These are phyloP conservation scores for Gloeopeniophorella convolvens DNA, from an alignment of 768 basidiomycete species.

Conservation along the genomic window DNA sequence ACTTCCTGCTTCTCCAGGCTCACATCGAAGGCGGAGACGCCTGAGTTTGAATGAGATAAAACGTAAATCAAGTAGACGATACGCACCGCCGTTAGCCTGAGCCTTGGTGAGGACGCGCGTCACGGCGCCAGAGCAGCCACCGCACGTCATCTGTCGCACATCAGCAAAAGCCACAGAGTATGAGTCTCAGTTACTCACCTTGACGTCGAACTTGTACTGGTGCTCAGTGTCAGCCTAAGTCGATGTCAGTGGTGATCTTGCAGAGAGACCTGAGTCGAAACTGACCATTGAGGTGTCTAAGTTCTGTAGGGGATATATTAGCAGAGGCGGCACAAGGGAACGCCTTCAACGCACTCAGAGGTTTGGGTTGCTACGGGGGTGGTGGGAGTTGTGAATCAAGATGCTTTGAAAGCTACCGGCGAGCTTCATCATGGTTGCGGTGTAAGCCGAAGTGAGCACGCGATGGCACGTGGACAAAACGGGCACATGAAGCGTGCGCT, in stretches of 20 bases:
- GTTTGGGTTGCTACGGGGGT: neutral
- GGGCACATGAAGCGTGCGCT: too few relatives aligned
- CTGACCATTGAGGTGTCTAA: constrained; percentile 7
- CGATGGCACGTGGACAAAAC: neutral
- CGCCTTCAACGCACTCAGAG: neutral
- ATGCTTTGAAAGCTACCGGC: neutral
- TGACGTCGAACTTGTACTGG: constrained; percentile 75
- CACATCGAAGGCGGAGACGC: constrained; percentile 53
- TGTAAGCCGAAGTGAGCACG: neutral
- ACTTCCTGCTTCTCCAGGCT: constrained; percentile 68
- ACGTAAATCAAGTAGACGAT: constrained; percentile 1
- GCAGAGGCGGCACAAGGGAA: neutral
- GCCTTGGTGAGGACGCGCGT: constrained; percentile 67
- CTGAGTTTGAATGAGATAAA: constrained; percentile 30
- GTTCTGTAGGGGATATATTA: neutral
- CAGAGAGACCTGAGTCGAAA: neutral
- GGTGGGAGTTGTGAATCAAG: constrained; percentile 3
- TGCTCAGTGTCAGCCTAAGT: constrained; percentile 29
- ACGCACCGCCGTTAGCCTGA: constrained; percentile 26
- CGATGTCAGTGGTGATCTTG: neutral
- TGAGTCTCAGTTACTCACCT: constrained; percentile 39
- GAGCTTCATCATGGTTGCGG: neutral
- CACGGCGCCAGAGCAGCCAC: constrained; percentile 81
- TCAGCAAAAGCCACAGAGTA: too few relatives aligned
- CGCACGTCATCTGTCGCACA: constrained; percentile 79